These are phyloP conservation scores for Gossypium mustelinum DNA, from an alignment of 345 rosid species.

Conservation along the genomic window DNA sequence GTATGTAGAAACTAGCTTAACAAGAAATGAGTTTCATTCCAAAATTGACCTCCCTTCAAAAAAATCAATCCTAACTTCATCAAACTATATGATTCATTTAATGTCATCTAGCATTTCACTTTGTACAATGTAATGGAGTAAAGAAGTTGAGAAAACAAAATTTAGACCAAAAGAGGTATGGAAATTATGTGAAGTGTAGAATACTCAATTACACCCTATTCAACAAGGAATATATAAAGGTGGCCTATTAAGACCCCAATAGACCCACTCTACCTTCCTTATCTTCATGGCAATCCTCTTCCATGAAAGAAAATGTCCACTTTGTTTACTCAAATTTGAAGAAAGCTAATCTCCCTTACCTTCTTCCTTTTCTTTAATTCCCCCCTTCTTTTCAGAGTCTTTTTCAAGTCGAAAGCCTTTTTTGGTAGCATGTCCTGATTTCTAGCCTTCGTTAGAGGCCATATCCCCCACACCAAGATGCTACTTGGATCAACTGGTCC, in stretches of 20 bases:
- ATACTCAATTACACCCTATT: neutral
- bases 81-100: neutral
- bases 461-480: conserved; percentile 25
- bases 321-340: conserved; percentile 32
- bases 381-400: conserved; percentile 11
- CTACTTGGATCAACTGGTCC: conserved; percentile 12
- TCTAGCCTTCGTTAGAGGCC: conserved; percentile 22
- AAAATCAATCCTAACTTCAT: neutral
- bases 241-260: conserved; percentile 23
- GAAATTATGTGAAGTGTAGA: neutral
- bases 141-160: neutral
- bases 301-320: conserved; percentile 36
- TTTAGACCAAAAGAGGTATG: neutral
- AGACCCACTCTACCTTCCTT: conserved; percentile 35
- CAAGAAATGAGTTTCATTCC: neutral
- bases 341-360: conserved; percentile 12
- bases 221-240: conserved; percentile 12
- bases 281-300: conserved; percentile 48
- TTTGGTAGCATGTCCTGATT: conserved; percentile 27
- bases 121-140: conserved; percentile 9
- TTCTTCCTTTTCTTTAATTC: neutral
- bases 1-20: neutral
- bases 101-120: neutral
- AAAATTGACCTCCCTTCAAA: neutral
- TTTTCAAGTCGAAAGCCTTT: conserved; percentile 21